Conservation (phyloP, 73 alveolate species). For the Symbiodinium pilosum region DNA sequence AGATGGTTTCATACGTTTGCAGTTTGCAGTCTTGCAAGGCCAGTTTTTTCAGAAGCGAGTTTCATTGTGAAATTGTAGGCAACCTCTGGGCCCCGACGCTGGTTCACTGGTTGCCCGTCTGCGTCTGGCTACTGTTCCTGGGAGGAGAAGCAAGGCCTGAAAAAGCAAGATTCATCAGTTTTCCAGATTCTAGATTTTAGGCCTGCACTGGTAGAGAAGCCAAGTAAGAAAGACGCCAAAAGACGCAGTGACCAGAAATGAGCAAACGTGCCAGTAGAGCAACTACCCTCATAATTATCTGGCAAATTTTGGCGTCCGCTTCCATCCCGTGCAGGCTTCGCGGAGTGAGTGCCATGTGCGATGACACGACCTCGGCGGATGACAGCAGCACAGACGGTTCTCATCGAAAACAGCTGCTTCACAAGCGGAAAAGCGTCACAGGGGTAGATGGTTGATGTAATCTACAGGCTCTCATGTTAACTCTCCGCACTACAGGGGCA, state of each 20-base stretch:
- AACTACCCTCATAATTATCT: too few species aligned
- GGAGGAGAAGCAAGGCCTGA: constrained; percentile 67
- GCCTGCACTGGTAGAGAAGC: constrained; percentile 58
- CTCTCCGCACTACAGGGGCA: too few species aligned
- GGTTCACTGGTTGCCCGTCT: constrained; percentile 76
- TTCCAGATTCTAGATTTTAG: too few species aligned
- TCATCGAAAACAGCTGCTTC: not conserved
- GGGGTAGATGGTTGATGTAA: too few species aligned
- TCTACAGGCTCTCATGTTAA: too few species aligned
- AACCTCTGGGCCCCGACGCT: constrained; percentile 26
- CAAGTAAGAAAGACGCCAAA: not conserved
- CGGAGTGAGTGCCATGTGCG: not conserved
- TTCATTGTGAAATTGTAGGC: not conserved
- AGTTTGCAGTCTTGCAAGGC: too few species aligned
- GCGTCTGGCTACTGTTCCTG: constrained; percentile 36
- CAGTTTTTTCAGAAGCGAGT: not conserved
- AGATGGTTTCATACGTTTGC: too few species aligned
- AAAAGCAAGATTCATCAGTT: not conserved
- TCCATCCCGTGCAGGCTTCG: not conserved
- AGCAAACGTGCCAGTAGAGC: too few species aligned
- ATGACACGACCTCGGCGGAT: not conserved
- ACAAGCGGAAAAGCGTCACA: too few species aligned
- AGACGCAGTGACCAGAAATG: too few species aligned
- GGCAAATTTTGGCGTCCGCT: too few species aligned
- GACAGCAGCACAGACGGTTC: not conserved